Conservation (phyloP, 139 green algal species). For the Chlamydomonas asymmetrica region DNA sequence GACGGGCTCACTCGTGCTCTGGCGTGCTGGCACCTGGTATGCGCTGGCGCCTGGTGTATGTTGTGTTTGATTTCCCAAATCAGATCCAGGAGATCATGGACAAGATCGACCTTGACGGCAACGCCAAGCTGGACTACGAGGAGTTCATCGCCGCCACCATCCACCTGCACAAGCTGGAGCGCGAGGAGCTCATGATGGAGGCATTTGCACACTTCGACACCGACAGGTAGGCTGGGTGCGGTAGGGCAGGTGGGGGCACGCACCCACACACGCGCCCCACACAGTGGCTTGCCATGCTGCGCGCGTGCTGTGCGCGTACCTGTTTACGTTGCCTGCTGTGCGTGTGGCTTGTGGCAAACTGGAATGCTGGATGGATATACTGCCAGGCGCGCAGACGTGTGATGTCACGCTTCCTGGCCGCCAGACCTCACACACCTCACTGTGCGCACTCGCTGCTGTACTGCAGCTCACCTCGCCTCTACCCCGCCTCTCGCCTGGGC, state of each 20-base stretch:
- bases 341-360: too few relatives aligned
- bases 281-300: background rate
- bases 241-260: background rate
- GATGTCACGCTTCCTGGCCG: too few relatives aligned
- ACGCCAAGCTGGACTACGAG: constrained; percentile 67
- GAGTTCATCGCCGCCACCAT: constrained; percentile 90
- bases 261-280: background rate
- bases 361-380: too few relatives aligned
- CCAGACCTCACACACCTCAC: too few relatives aligned
- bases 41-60: too few relatives aligned
- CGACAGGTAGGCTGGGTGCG: constrained; percentile 16
- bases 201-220: constrained; percentile 86
- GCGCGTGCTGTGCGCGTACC: background rate
- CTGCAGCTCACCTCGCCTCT: too few relatives aligned
- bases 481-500: too few relatives aligned
- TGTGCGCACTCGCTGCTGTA: too few relatives aligned
- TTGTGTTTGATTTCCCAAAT: background rate
- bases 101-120: constrained; percentile 61
- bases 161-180: constrained; percentile 77
- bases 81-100: constrained; percentile 59
- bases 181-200: constrained; percentile 75
- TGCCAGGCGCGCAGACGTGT: too few relatives aligned
- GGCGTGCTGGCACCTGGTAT: too few relatives aligned
- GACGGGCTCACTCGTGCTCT: too few relatives aligned
- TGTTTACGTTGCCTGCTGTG: background rate